Percentiles rank a stretch among this genome's conserved stretches.
Conservation (phyloP, 345 rosid genomes). For the Citrus maxima region DNA sequence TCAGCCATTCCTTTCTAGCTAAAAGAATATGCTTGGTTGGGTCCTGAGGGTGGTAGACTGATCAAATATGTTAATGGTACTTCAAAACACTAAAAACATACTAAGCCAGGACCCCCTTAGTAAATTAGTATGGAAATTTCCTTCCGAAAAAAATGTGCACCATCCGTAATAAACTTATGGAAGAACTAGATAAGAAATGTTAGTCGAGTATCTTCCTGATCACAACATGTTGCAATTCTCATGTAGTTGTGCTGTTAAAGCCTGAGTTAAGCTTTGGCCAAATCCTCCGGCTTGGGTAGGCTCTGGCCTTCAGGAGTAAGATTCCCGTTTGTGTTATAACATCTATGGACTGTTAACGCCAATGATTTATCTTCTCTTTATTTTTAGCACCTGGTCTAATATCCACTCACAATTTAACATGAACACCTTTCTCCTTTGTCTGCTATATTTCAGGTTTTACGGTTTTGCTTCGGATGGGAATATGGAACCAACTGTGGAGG, state of each 20-base stretch:
- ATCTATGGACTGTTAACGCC: background rate
- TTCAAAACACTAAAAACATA: background rate
- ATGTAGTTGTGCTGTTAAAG: background rate
- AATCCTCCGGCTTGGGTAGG: background rate
- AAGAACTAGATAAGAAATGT: background rate
- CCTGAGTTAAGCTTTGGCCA: background rate
- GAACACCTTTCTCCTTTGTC: conserved; percentile 1
- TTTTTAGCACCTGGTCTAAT: conserved; percentile 4
- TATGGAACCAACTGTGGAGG: conserved; percentile 93
- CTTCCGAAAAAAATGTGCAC: background rate
- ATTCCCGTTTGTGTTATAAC: background rate
- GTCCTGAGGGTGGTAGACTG: background rate
- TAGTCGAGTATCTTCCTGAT: background rate
- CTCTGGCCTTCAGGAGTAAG: background rate
- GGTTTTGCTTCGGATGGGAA: conserved; percentile 94
- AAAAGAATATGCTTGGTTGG: background rate
- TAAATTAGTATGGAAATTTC: background rate
- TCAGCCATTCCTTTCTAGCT: background rate
- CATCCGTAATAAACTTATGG: background rate
- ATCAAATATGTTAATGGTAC: background rate
- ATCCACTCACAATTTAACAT: background rate
- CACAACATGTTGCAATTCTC: background rate
- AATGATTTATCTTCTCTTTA: background rate
- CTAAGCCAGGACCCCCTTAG: too few species aligned
- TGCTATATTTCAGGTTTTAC: conserved; percentile 57